Percentiles rank a stretch among this genome's conserved stretches.
Conservation (phyloP, 495 filamentous ascomycete genomes). For the Tuber magnatum region DNA sequence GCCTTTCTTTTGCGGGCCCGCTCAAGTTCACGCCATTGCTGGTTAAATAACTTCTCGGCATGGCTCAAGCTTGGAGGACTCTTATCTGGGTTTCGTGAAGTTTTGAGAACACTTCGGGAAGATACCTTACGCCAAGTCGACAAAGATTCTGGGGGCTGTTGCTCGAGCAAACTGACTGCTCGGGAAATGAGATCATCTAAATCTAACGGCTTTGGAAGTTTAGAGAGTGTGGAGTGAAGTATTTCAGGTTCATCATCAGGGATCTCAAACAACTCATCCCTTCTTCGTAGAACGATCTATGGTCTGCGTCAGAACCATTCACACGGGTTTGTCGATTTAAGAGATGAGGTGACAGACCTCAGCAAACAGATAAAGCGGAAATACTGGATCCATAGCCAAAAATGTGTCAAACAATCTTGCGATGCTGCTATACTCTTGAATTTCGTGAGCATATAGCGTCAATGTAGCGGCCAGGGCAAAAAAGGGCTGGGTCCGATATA, state of each 20-base stretch:
- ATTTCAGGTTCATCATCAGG: slow-evolving; percentile 84
- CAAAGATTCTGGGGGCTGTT: slow-evolving; percentile 66
- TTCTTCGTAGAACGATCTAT: slow-evolving; percentile 69
- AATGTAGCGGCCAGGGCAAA: slow-evolving; percentile 86
- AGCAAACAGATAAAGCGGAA: slow-evolving; percentile 84
- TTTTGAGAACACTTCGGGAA: slow-evolving; percentile 72
- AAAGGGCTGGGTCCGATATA: slow-evolving; percentile 73
- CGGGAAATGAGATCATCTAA: slow-evolving; percentile 65
- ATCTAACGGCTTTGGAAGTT: slow-evolving; percentile 76
- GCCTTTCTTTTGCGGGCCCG: slow-evolving; percentile 55
- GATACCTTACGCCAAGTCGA: slow-evolving; percentile 67
- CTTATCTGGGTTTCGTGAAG: slow-evolving; percentile 50
- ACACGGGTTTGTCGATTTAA: slow-evolving; percentile 7
- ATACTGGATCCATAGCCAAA: slow-evolving; percentile 72
- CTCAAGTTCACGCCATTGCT: slow-evolving; percentile 60
- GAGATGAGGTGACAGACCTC: slow-evolving; percentile 40
- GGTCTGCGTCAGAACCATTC: slow-evolving; percentile 25
- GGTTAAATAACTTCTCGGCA: slow-evolving; percentile 57
- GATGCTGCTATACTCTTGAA: slow-evolving; percentile 79
- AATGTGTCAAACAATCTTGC: slow-evolving; percentile 86
- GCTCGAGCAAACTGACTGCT: slow-evolving; percentile 56
- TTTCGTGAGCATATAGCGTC: slow-evolving; percentile 93
- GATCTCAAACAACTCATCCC: slow-evolving; percentile 72
- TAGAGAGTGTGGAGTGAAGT: slow-evolving; percentile 80
- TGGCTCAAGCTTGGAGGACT: slow-evolving; percentile 49